Evolutionary conservation across 2,329 filamentous ascomycete species (phyloP), one percentile per base, ranked within the genome.

Genomic region (Trematosphaeria pertusa): DNA sequence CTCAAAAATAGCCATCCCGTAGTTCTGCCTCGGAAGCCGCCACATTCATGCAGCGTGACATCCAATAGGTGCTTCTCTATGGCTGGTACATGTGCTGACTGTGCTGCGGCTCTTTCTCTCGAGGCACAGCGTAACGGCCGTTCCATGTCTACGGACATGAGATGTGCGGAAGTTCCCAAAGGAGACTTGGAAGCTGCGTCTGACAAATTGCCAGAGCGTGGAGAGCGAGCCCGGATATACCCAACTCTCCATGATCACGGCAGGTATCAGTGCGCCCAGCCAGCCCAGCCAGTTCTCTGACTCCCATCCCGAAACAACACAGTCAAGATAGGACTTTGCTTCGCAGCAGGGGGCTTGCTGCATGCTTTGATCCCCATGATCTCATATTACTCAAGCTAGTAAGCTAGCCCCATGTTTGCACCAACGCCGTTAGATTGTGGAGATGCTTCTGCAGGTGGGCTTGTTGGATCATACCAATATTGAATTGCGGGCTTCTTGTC

Each of bases 41-140:
- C 46, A 40, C 46, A 41, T 30, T 44, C 19, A 49, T 49, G 46
- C 46, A 32, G 24, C 41, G 34, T 32, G 14, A 20, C 30, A 24
- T 34, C 43, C 36, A 37, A 40, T 39, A 40, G 40, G 19, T 20
- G 40, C 33, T 19, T 15, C 26, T 35, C 17, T 21, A 22, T 32
- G 14, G 30, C 38, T 37, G 40, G 33, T 30, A 20, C 21, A 45
- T 38, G 31, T 41, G 36, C 45, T 43, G 39, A 47, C 44, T 42
- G 24, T 46, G 19, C 34, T 41, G 36, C 15, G 37, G 39, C 31
- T 34, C 6, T 9, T 14, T 15, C 14, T n/a, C 7, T 34, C 31
- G 31, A 34, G 11, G 31, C 31, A 34, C 31, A 34, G n/a, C n/a
- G n/a, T 22, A 37, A 24, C 7, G 24, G 24, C 14, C 33, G 20